A percentile compares a stretch with the other conserved stretches of the same genome.
These are phyloP conservation scores for Trametes gibbosa DNA, from an alignment of 768 basidiomycete genomes.

Conservation along the genomic window DNA sequence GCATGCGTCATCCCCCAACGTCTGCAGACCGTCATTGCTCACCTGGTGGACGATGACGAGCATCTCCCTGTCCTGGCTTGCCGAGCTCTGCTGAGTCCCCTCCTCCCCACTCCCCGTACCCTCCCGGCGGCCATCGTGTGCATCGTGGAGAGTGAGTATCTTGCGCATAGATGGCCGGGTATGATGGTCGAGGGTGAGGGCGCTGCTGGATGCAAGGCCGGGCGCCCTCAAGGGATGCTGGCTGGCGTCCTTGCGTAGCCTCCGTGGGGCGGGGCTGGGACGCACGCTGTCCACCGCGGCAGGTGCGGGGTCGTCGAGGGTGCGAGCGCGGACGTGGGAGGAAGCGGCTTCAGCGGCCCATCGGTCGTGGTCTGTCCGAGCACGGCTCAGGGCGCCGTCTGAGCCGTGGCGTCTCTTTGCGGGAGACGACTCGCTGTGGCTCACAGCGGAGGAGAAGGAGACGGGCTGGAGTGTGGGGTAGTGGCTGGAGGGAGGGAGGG, in stretches of 20 bases:
- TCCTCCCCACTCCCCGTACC: neutral
- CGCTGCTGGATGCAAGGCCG: constrained; percentile 3
- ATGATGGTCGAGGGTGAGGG: constrained; percentile 9
- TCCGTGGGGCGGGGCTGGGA: no score
- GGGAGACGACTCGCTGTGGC: constrained; percentile 21
- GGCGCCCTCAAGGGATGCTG: constrained; percentile 21
- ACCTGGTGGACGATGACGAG: constrained; percentile 64
- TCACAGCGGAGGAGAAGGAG: constrained; percentile 26
- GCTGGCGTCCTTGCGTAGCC: constrained; percentile 8
- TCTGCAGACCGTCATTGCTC: neutral
- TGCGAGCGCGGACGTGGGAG: constrained; percentile 25
- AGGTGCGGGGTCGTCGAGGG: constrained; percentile 26
- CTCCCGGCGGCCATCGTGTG: neutral
- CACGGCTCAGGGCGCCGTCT: constrained; percentile 21
- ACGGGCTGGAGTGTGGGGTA: constrained; percentile 1
- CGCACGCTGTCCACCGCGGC: no score
- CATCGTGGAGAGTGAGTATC: constrained; percentile 19
- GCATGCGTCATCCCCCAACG: neutral
- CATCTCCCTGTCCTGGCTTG: constrained; percentile 36
- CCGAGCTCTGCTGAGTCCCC: neutral
- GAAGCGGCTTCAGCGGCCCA: neutral
- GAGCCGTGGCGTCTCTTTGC: constrained; percentile 29
- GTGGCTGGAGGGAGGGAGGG: neutral
- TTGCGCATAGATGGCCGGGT: constrained; percentile 25
- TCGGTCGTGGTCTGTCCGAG: constrained; percentile 26